Conservation (phyloP, 768 basidiomycete species). For the Lactarius sanguifluus region DNA sequence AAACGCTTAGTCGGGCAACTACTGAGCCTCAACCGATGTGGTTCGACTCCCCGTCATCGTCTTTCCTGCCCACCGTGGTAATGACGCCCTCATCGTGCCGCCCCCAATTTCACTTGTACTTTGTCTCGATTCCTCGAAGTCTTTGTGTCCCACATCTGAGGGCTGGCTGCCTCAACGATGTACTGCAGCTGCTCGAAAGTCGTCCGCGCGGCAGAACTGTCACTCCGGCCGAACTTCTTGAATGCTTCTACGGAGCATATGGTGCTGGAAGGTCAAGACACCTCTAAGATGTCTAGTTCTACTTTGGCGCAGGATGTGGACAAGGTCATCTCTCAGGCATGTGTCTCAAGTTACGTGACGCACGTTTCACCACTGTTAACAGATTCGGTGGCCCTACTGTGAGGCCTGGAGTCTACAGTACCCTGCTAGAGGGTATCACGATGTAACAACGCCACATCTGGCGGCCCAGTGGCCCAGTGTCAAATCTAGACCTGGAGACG, state of each 20-base stretch:
- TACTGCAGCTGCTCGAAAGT: conserved; percentile 15
- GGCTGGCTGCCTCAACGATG: conserved; percentile 18
- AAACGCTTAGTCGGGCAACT: conserved; percentile 9
- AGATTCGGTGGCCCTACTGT: conserved; percentile 23
- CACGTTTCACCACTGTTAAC: too few relatives aligned
- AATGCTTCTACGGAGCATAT: too few relatives aligned
- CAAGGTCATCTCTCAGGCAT: conserved; percentile 21
- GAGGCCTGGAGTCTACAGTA: conserved; percentile 1
- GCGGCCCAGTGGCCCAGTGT: too few relatives aligned
- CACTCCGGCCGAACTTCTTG: not conserved
- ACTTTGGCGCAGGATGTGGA: conserved; percentile 23
- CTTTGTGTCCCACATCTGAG: conserved; percentile 26
- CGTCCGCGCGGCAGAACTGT: conserved; percentile 20
- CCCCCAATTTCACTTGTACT: conserved; percentile 25
- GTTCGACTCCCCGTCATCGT: conserved; percentile 21
- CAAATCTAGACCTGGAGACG: not conserved
- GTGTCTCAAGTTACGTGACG: not conserved
- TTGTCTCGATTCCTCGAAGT: conserved; percentile 20
- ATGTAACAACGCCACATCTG: not conserved
- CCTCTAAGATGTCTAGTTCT: conserved; percentile 15
- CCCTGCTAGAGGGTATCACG: not conserved
- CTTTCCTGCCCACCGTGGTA: not conserved
- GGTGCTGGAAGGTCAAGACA: conserved; percentile 14
- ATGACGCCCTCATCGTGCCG: conserved; percentile 13
- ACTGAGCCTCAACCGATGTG: conserved; percentile 19